phyloP scores from a whole-genome alignment of 805 yeast genomes.

The Candida fluviatilis region DNA sequence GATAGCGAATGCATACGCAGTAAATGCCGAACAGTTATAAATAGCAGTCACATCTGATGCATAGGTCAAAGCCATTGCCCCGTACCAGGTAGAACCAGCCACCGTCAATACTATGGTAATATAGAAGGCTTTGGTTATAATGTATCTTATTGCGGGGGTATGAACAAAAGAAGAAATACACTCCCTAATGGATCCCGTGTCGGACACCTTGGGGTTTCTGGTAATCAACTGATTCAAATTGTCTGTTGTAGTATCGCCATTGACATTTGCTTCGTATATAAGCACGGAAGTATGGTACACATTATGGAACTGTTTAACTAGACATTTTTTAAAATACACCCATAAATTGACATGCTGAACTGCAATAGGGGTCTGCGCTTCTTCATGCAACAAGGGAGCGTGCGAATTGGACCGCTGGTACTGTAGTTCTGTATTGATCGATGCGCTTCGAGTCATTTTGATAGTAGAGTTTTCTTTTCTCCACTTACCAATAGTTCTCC shows the following conservation, averaged over 20 bases:
- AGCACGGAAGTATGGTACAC: slow-evolving; percentile 41
- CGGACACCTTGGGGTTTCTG: slow-evolving; percentile 33
- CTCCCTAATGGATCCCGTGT: slow-evolving; percentile 25
- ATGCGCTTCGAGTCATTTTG: slow-evolving; percentile 2
- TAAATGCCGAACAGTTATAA: slow-evolving; percentile 85
- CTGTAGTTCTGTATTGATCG: slow-evolving; percentile 11
- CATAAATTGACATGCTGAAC: slow-evolving; percentile 11
- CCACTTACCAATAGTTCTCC: slow-evolving; percentile 36
- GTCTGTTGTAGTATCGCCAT: slow-evolving; percentile 29
- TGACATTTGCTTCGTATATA: slow-evolving; percentile 38
- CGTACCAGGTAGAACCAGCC: slow-evolving; percentile 85
- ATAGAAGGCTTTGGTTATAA: slow-evolving; percentile 38
- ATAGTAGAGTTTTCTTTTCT: slow-evolving; percentile 12
- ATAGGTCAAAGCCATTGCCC: slow-evolving; percentile 75
- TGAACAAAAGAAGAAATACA: slow-evolving; percentile 33
- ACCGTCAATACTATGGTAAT: slow-evolving; percentile 58
- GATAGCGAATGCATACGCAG: slow-evolving; percentile 81
- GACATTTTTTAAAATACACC: slow-evolving; percentile 29
- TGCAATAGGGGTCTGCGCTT: slow-evolving; percentile 1
- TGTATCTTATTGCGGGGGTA: slow-evolving; percentile 47
- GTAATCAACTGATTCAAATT: slow-evolving; percentile 31
- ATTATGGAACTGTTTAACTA: slow-evolving; percentile 41
- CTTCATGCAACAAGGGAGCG: slow-evolving; percentile 14
- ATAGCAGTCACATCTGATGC: slow-evolving; percentile 88
- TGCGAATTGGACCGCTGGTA: slow-evolving; percentile 20